phyloP scores from a whole-genome alignment of 306 rosid genomes.

The Begonia loranthoides region DNA sequence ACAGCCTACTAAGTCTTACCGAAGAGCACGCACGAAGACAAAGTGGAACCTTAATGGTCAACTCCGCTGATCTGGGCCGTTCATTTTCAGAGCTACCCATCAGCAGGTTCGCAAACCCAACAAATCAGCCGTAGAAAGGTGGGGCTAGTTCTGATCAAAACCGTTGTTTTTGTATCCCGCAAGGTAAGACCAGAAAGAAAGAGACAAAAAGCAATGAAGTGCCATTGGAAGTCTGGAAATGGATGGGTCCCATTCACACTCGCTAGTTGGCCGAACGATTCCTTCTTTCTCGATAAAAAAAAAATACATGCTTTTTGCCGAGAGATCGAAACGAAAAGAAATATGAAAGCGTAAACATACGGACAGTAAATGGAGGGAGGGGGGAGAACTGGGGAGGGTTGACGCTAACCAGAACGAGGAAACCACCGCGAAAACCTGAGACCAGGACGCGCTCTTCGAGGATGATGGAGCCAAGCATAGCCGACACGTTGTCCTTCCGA shows the following conservation, averaged over 20 bases:
- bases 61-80: conserved; percentile 7
- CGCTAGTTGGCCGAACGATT: conserved; percentile 2
- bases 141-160: not conserved
- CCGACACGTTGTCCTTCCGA: not conserved
- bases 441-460: not conserved
- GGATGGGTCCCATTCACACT: conserved; percentile 6
- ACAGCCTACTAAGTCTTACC: conserved; percentile 10
- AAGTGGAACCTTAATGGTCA: conserved; percentile 1
- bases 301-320: too few species aligned
- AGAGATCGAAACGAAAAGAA: too few species aligned
- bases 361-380: not conserved
- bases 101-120: not conserved
- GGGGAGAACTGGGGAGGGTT: conserved; percentile 3
- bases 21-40: not conserved
- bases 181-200: not conserved
- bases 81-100: not conserved
- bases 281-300: not conserved
- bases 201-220: not conserved
- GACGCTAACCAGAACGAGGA: not conserved
- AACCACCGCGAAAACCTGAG: not conserved
- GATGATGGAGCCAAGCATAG: not conserved
- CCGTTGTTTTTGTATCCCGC: not conserved
- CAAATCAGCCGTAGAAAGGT: not conserved
- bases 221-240: not conserved
- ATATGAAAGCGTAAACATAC: not conserved